Conservation (phyloP, 805 yeast species). For the Blastobotrys muscicola region DNA sequence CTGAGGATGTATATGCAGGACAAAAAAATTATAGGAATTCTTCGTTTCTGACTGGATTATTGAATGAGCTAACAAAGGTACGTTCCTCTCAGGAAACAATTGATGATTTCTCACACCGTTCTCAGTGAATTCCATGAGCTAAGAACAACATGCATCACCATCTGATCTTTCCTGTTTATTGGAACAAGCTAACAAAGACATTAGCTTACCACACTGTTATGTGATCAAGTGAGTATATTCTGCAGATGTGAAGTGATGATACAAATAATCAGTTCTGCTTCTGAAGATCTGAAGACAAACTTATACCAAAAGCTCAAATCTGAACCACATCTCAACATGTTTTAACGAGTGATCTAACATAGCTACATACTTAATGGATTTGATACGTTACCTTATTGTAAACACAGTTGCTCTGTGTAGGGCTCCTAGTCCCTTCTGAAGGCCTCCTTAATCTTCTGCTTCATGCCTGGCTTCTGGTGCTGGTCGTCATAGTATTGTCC, state of each 20-base stretch:
- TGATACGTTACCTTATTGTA: background rate
- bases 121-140: constrained; percentile 54
- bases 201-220: background rate
- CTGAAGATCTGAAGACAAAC: constrained; percentile 86
- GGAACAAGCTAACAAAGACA: constrained; percentile 4
- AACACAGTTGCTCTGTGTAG: no score
- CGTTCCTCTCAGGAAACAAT: constrained; percentile 5
- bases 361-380: background rate
- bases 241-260: constrained; percentile 45
- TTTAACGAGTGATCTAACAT: background rate
- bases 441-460: no score
- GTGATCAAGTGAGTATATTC: background rate
- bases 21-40: constrained; percentile 56
- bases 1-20: constrained; percentile 79
- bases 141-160: constrained; percentile 96
- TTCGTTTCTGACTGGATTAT: constrained; percentile 55
- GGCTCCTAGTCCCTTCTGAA: no score
- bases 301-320: constrained; percentile 16
- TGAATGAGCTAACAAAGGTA: background rate
- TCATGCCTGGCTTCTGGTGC: no score
- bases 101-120: constrained; percentile 21
- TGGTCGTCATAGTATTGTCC: no score
- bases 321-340: background rate
- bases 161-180: constrained; percentile 44
- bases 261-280: constrained; percentile 86